phyloP scores from a whole-genome alignment of 768 basidiomycete species.

The Serendipita vermifera region DNA sequence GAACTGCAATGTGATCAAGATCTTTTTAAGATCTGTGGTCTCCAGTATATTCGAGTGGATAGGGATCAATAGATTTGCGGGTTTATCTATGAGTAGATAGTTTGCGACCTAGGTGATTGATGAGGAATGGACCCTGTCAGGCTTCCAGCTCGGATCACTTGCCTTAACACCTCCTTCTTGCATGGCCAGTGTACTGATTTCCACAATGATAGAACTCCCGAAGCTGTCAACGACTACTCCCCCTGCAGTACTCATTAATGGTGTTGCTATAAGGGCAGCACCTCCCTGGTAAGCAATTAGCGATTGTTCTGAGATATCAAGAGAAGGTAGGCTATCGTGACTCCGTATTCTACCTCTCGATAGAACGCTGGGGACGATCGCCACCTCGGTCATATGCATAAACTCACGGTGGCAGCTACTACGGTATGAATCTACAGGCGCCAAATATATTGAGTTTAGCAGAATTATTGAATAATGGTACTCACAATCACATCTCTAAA shows the following conservation, averaged over 20 bases:
- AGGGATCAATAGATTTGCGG: slow-evolving; percentile 37
- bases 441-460: no score
- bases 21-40: slow-evolving; percentile 43
- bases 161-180: slow-evolving; percentile 38
- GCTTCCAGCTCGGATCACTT: background rate
- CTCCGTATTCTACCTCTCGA: no score
- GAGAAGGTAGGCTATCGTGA: no score
- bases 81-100: slow-evolving; percentile 38
- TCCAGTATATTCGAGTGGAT: slow-evolving; percentile 40
- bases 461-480: slow-evolving; percentile 11
- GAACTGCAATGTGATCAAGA: slow-evolving; percentile 48
- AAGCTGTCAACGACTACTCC: slow-evolving; percentile 38
- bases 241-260: slow-evolving; percentile 42
- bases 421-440: slow-evolving; percentile 47
- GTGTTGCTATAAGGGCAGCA: slow-evolving; percentile 33
- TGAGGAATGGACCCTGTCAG: background rate
- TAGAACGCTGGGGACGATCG: no score
- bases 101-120: slow-evolving; percentile 25
- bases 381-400: slow-evolving; percentile 7
- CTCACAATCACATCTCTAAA: slow-evolving; percentile 4
- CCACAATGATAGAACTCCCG: slow-evolving; percentile 46
- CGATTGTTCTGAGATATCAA: no score
- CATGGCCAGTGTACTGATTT: slow-evolving; percentile 41
- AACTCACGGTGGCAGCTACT: slow-evolving; percentile 44
- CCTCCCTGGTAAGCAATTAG: slow-evolving; percentile 25